Base-by-base conservation (phyloP, 768 basidiomycete species). In the Fomitopsis serialis region DNA sequence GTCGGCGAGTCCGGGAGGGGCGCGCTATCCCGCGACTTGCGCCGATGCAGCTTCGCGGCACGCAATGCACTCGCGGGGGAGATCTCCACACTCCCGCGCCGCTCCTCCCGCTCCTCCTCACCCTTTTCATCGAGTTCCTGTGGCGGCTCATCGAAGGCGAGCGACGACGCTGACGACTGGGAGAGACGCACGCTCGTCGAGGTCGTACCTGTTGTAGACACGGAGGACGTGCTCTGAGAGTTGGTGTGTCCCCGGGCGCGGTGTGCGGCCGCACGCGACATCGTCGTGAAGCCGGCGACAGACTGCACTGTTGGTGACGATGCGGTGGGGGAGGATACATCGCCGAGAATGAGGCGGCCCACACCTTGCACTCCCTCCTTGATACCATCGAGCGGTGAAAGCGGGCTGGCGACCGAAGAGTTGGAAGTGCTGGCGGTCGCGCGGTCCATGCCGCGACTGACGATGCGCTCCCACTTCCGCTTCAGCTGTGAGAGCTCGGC, bases 391-490 rank as follows among this genome's bases (percentile, higher is more conserved):
- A 87, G 61, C 7, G 67, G 48, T 2, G 54, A 53, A 12, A 54
- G 37, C 10, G 48, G 34, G 24, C 32, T 1, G 5, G 24, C 19
- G 54, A 27, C 45, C 43, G 27, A 29, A 42, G 49, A 44, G 3
- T 52, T 43, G 1, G 61, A 45, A 1, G 67, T 24, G 19, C 59
- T 46, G 56, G 59, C 34, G 59, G 64, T 55, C 21, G 64, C 59
- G 52, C 70, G 61, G 17, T 77, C 77, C 58, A 84, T 78, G 23
- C 85, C 83, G 17, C 81, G 78, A 60, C 78, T 79, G 42, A 92
- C 81, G 53, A 92, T 89, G 29, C 81, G 79, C 66, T 86, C 89
- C 91, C 91, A 93, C 68, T 85, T 89, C 54, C 79, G 80, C 73
- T 92, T 93, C 47, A 92, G 69, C 64, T 87, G 79, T 0, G 78